Evolutionary conservation across 768 basidiomycete genomes (phyloP).

Genomic region (Crassisporium funariophilum): DNA sequence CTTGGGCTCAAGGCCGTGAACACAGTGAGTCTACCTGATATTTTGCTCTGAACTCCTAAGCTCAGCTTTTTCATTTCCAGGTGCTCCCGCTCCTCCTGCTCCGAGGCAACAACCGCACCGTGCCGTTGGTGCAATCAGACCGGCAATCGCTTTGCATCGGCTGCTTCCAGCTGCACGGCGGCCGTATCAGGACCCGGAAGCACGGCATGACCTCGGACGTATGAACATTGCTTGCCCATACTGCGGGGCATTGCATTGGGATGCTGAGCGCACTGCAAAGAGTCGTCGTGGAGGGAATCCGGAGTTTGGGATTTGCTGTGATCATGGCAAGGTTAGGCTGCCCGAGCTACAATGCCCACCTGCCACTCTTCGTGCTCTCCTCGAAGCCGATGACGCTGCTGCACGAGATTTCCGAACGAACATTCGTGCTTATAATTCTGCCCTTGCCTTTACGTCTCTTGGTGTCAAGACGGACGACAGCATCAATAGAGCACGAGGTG

Average conservation of each 20-base stretch:
- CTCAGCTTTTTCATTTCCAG: too few relatives aligned
- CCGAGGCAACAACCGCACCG: too few relatives aligned
- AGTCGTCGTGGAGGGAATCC: constrained; percentile 11
- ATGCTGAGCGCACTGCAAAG: constrained; percentile 20
- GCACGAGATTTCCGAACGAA: constrained; percentile 21
- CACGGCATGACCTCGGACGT: constrained; percentile 23
- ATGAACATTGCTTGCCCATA: constrained; percentile 29
- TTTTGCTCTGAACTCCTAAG: too few relatives aligned
- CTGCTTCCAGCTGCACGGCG: background rate
- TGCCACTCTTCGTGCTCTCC: constrained; percentile 19
- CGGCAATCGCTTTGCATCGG: too few relatives aligned
- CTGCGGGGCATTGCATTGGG: constrained; percentile 34
- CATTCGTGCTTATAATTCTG: constrained; percentile 11
- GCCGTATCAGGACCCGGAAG: background rate
- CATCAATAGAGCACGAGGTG: constrained; percentile 7
- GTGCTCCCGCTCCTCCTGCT: too few relatives aligned
- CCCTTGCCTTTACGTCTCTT: constrained; percentile 14
- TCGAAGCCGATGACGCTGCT: constrained; percentile 5
- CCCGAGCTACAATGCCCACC: constrained; percentile 19
- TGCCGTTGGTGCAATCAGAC: too few relatives aligned
- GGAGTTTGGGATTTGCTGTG: constrained; percentile 36
- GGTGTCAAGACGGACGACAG: background rate
- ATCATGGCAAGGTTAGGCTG: constrained; percentile 29
- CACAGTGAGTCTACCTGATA: too few relatives aligned
- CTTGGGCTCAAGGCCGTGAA: too few relatives aligned